Evolutionary conservation across 2,329 filamentous ascomycete genomes (phyloP), one percentile per base, ranked within the genome.

Genomic region (Hymenoscyphus repandus): DNA sequence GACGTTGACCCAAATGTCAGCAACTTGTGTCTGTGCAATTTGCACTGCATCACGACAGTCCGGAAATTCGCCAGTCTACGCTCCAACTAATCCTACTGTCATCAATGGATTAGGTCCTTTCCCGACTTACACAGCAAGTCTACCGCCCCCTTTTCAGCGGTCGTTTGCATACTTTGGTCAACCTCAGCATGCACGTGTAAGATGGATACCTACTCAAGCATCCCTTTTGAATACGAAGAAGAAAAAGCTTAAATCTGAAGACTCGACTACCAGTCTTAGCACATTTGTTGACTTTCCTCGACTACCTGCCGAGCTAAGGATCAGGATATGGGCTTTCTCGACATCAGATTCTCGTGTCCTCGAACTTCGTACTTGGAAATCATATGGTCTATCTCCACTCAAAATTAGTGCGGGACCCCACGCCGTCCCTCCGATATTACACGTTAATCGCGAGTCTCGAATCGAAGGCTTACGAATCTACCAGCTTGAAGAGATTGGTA

Each of bases 311-410:
- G 60, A 63, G 37, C 50, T 63, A 3, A 51, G 60, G 5, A 46
- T 63, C 5, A 50, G 52, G 37, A 56, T 63, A 20, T 63, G 61
- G 61, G 38, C 43, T 6, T 53, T 59, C 13, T 50, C 56, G 9
- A 30, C 40, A 1, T 49, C 47, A 3, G 15, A 41, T 11, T 32
- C 44, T 6, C 53, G 56, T 37, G 50, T 60, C 1, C 52, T 61
- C 15, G 58, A 61, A 34, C 36, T 61, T n/a, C 49, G 58, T 27
- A 59, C 58, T n/a, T 60, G 56, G 56, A 31, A 50, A 42, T 9
- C 37, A 15, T 1, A 49, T 37, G 13, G 33, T n/a, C 49, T 47
- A 15, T 43, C 42, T 3, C 58, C 58, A 4, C 54, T 58, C 31
- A 57, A 57, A 48, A 55, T 52, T 42, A 52, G 44, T 31, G 46